These are phyloP conservation scores for Pseudopithomyces maydicus DNA, from an alignment of 2,329 filamentous ascomycete genomes.

Conservation along the genomic window DNA sequence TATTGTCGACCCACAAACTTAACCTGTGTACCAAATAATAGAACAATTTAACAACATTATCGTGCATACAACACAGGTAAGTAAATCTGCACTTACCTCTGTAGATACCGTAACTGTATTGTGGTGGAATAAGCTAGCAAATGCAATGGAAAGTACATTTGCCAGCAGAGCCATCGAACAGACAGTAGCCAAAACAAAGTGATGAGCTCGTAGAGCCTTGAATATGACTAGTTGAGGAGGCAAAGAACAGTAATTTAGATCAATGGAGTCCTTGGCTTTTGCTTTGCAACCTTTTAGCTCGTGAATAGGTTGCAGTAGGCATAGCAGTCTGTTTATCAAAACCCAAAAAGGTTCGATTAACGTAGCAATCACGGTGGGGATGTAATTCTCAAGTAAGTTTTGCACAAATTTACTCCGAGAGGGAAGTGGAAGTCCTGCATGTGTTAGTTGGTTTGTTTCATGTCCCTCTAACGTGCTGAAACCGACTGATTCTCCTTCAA, in stretches of 20 bases:
- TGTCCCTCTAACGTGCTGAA: no score
- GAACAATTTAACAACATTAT: no score
- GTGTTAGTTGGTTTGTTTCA: slow-evolving; percentile 5
- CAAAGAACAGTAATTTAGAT: slow-evolving; percentile 59
- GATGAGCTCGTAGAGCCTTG: slow-evolving; percentile 51
- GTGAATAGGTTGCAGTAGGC: slow-evolving; percentile 60
- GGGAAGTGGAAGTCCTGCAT: slow-evolving; percentile 44
- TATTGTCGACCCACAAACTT: no score
- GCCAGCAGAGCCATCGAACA: slow-evolving; percentile 56
- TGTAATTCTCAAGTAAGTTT: slow-evolving; percentile 54
- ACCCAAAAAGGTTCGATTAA: slow-evolving; percentile 64
- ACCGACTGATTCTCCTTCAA: no score
- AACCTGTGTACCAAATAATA: no score
- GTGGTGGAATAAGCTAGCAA: slow-evolving; percentile 59
- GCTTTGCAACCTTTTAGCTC: slow-evolving; percentile 53
- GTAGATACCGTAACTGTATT: not conserved
- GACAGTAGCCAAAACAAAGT: slow-evolving; percentile 54
- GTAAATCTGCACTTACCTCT: no score
- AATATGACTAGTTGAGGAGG: slow-evolving; percentile 60
- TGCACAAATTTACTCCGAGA: slow-evolving; percentile 43
- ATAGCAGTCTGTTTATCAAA: slow-evolving; percentile 58
- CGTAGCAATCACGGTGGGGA: slow-evolving; percentile 61
- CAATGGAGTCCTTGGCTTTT: slow-evolving; percentile 31
- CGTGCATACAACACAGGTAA: not conserved
- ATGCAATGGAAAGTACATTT: slow-evolving; percentile 59